Percentiles rank a stretch among this genome's conserved stretches.
These are phyloP conservation scores for Dactylellina drechsleri DNA, from an alignment of 2,329 filamentous ascomycete genomes.

Conservation along the genomic window DNA sequence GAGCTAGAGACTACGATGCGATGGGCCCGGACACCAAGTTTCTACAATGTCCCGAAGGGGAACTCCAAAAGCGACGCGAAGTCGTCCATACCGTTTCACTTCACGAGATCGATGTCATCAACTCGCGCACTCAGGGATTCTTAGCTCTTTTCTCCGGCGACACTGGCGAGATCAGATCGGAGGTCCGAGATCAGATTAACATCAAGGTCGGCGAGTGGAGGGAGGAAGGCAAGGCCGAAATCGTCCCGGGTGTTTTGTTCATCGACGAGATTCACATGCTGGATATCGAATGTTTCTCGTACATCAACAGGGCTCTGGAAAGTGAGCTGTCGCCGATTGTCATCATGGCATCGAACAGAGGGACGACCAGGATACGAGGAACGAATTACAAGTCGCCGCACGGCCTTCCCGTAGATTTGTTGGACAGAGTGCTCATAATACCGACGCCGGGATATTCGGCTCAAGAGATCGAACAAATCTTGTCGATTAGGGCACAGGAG, in stretches of 20 bases:
- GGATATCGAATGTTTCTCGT: constrained; percentile 98
- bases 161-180: constrained; percentile 95
- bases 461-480: constrained; percentile 90
- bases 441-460: constrained; percentile 84
- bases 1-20: constrained; percentile 96
- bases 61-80: constrained; percentile 96
- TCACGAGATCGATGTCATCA: constrained; percentile 99
- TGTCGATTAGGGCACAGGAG: constrained; percentile 89
- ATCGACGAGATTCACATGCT: constrained; percentile 99
- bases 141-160: constrained; percentile 96
- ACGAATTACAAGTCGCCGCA: constrained; percentile 94
- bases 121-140: constrained; percentile 98
- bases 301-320: constrained; percentile 96
- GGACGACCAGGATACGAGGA: constrained; percentile 88
- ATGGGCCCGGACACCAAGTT: constrained; percentile 95
- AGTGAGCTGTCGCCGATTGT: constrained; percentile 94
- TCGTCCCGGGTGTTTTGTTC: constrained; percentile 95
- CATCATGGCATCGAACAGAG: constrained; percentile 98
- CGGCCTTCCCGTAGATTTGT: constrained; percentile 91
- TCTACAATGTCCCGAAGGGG: constrained; percentile 94
- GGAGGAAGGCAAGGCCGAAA: constrained; percentile 98
- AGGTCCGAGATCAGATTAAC: constrained; percentile 98
- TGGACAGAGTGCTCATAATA: constrained; percentile 95
- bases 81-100: constrained; percentile 96
- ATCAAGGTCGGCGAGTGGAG: constrained; percentile 99